Conservation (phyloP, 1,284 basidiomycete genomes). For the Puccinia novopanici region DNA sequence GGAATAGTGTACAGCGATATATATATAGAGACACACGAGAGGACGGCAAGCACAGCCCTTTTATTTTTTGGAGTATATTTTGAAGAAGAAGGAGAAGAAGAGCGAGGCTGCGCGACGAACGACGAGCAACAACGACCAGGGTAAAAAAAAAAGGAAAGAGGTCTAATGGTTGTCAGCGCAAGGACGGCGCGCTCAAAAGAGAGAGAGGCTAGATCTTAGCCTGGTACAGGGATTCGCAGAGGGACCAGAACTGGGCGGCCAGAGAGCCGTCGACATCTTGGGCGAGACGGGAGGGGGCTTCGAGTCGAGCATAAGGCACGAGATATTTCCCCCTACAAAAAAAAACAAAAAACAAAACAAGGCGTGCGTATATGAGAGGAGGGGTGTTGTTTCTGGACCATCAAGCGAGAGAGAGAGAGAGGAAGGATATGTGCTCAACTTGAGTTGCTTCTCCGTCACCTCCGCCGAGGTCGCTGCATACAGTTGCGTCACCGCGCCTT, state of each 20-base stretch:
- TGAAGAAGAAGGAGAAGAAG: too few relatives aligned
- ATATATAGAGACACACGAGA: too few relatives aligned
- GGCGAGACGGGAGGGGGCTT: background rate
- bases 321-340: constrained; percentile 25
- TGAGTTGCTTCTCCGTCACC: constrained; percentile 12
- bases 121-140: too few relatives aligned
- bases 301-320: constrained; percentile 35
- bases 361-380: too few relatives aligned
- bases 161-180: too few relatives aligned
- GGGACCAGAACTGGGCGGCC: constrained; percentile 27
- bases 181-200: background rate
- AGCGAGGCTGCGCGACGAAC: too few relatives aligned
- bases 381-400: background rate
- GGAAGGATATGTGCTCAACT: background rate
- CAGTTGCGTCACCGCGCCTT: constrained; percentile 36
- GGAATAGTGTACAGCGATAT: too few relatives aligned
- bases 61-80: too few relatives aligned
- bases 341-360: too few relatives aligned
- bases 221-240: constrained; percentile 25
- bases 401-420: background rate
- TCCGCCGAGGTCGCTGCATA: constrained; percentile 42
- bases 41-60: too few relatives aligned
- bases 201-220: background rate
- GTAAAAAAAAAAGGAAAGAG: too few relatives aligned
- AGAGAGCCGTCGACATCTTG: constrained; percentile 25